Evolutionary conservation across 2,329 filamentous ascomycete genomes (phyloP), one percentile per base, ranked within the genome.

Genomic region (Ramularia collo-cygni): DNA sequence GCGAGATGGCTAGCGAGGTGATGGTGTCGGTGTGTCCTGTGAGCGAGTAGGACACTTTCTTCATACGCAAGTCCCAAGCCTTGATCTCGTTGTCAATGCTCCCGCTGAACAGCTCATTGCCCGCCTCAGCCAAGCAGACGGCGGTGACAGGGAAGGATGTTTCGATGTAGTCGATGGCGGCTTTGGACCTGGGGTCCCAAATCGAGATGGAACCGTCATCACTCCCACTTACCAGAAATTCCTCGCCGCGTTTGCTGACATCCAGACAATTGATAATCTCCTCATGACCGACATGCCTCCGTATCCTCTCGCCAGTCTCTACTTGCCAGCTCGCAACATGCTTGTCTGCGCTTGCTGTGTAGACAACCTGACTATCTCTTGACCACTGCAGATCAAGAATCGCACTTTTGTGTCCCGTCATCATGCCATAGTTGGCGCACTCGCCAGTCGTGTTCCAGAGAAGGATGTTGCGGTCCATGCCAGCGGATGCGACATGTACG

Each of bases 1-100:
- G 90, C 2, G 90, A 95, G n/a, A 96, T 77, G 38, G 84, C 75
- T 33, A 98, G 71, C 9, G 88, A 94, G 3, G 89, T 94, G 48
- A 98, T 74, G 0, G 90, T 96, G 60, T 98, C 92, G 38, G 79
- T 83, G 62, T 98, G 92, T 0, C 92, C 92, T 9, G 84, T 66
- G 73, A 98, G 81, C 2, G 83, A 83, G 64, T 96, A 95, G 4
- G 87, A 79, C 2, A 93, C 77, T 5, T 83, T 77, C 64, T 93
- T 88, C 70, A 95, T 96, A 51, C 92, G 80, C 58, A 96, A 68
- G 64, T 98, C 92, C 90, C 92, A 98, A 14, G 94, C 89, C 55
- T 89, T 87, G 61, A 98, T 94, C 54, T 93, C 88, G 59, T 96
- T 95, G 67, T 96, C 92, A 53, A 98, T 95, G 15, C 89, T 85